A percentile compares a stretch with the other conserved stretches of the same genome.
Evolutionary conservation across 768 basidiomycete genomes (phyloP).

Genomic region (Amanita pseudoporphyria): DNA sequence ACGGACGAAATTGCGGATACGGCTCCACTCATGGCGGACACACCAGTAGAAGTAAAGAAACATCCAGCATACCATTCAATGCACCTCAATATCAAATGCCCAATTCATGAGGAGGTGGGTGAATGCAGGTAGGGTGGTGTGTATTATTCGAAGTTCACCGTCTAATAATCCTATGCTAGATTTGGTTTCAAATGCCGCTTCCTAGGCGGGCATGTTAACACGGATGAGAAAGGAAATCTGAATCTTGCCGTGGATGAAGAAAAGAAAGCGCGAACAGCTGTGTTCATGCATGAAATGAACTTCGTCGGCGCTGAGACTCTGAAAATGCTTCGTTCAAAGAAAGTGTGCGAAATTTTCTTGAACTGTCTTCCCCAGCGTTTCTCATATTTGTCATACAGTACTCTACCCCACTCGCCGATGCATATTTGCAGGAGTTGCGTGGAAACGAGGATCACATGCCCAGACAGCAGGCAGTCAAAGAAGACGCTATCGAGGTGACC

Average conservation of each 20-base stretch:
- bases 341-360: slow-evolving; percentile 20
- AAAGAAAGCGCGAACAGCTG: slow-evolving; percentile 38
- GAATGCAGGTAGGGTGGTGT: slow-evolving; percentile 46
- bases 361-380: neutral
- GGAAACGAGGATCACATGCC: slow-evolving; percentile 20
- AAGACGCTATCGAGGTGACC: slow-evolving; percentile 20
- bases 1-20: slow-evolving; percentile 29
- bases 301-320: slow-evolving; percentile 48
- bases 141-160: neutral
- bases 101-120: slow-evolving; percentile 58
- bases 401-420: slow-evolving; percentile 50
- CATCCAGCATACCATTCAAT: slow-evolving; percentile 29
- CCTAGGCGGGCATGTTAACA: slow-evolving; percentile 63
- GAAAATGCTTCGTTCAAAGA: slow-evolving; percentile 55
- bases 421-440: slow-evolving; percentile 49
- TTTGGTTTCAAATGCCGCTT: slow-evolving; percentile 90
- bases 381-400: slow-evolving; percentile 33
- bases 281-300: slow-evolving; percentile 57
- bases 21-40: slow-evolving; percentile 41
- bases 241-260: slow-evolving; percentile 45
- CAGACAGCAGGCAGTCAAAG: slow-evolving; percentile 16
- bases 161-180: slow-evolving; percentile 17
- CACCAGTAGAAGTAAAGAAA: slow-evolving; percentile 17
- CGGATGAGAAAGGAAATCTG: slow-evolving; percentile 34
- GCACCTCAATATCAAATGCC: slow-evolving; percentile 46